Base-by-base conservation (phyloP, 2,329 filamentous ascomycete genomes). In the Davidsoniella virescens region DNA sequence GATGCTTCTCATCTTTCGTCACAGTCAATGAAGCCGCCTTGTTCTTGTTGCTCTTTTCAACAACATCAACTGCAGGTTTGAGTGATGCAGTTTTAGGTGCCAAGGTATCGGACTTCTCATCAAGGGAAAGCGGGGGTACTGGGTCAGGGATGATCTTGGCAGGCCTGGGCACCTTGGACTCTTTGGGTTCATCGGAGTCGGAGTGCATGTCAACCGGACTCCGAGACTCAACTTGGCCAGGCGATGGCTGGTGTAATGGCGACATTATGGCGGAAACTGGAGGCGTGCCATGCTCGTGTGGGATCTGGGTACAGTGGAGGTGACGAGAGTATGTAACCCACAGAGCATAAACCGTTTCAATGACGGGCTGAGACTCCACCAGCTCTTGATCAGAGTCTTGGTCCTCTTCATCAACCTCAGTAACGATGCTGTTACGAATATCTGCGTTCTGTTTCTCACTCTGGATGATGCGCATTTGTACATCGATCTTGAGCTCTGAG, bases 261-360 rank as follows among this genome's bases (percentile, higher is more conserved):
- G 86, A 87, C 17, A 73, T 70, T 16, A 75, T 69, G 26, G 79
- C 78, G 39, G 82, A 80, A 14, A 78, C 64, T 17, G 78, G 61
- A 4, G 80, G 76, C 20, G 80, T 80, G n/a, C 52, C 43, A 12
- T 74, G 69, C n/a, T 76, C 73, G 44, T 80, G 63, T 51, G 65
- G 65, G 48, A 72, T 70, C 54, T 78, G 78, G 37, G 79, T 74
- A 14, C 85, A 83, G 62, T 98, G 92, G 10, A 96, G 72, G 59
- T 95, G 87, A 55, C 88, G 76, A 16, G 90, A 96, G 62, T 96
- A 98, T 1, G 90, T 96, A 56, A 98, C 83, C 92, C 92, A 98
- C 26, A 98, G 68, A 9, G 92, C 92, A 67, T 88, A 96, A 0
- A 96, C 87, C 55, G 94, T 75, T 62, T 95, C 87, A 14, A 80